Conservation (phyloP, 2,329 filamentous ascomycete genomes). For the Aplosporella prunicola region DNA sequence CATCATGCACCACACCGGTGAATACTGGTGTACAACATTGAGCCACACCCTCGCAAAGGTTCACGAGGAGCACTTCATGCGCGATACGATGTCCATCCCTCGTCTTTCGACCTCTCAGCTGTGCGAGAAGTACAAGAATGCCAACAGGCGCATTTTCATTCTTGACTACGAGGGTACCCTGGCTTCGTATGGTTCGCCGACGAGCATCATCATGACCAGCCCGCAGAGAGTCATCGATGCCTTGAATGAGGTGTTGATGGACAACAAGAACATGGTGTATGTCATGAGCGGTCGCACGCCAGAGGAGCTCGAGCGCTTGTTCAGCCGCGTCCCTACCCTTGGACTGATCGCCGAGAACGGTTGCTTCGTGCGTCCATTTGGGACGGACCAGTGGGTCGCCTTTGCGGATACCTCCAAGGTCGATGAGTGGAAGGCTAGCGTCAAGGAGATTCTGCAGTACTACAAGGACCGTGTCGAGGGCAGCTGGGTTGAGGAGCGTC, state of each 20-base stretch:
- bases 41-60: slow-evolving; percentile 60
- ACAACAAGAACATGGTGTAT: slow-evolving; percentile 77
- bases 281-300: slow-evolving; percentile 86
- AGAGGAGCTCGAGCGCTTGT: slow-evolving; percentile 78
- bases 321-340: slow-evolving; percentile 71
- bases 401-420: slow-evolving; percentile 66
- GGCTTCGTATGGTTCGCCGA: slow-evolving; percentile 75
- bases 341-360: slow-evolving; percentile 93
- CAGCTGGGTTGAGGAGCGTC: slow-evolving; percentile 80
- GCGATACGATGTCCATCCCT: slow-evolving; percentile 78
- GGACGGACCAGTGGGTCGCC: slow-evolving; percentile 59
- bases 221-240: slow-evolving; percentile 78
- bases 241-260: slow-evolving; percentile 69
- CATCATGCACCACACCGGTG: slow-evolving; percentile 73
- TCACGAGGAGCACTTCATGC: slow-evolving; percentile 74
- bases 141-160: slow-evolving; percentile 68
- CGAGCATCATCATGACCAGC: slow-evolving; percentile 75
- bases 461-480: slow-evolving; percentile 85
- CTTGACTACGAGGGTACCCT: slow-evolving; percentile 91
- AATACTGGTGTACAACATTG: slow-evolving; percentile 76
- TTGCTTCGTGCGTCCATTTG: slow-evolving; percentile 71
- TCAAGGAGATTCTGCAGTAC: slow-evolving; percentile 75
- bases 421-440: slow-evolving; percentile 70
- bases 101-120: slow-evolving; percentile 64
- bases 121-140: slow-evolving; percentile 54